phyloP scores from a whole-genome alignment of 768 basidiomycete species.

The Suillus sp. region DNA sequence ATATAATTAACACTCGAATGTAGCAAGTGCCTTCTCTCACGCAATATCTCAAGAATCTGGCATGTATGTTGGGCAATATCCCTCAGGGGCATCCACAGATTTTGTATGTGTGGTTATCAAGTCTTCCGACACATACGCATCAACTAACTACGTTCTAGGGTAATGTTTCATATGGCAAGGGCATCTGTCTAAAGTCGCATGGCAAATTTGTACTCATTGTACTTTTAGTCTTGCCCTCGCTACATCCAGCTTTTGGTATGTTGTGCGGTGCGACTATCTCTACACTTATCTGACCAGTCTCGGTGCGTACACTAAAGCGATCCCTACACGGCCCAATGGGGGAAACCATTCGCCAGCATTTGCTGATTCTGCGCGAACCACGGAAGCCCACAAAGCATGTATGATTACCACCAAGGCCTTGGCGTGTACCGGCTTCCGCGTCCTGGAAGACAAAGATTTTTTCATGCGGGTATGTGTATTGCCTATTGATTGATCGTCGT shows the following conservation, averaged over 20 bases:
- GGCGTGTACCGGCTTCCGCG: conserved; percentile 60
- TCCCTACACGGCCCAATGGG: conserved; percentile 69
- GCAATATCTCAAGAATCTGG: conserved; percentile 49
- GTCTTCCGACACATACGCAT: conserved; percentile 2
- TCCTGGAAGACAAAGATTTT: conserved; percentile 61
- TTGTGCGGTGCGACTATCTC: conserved; percentile 9
- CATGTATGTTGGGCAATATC: conserved; percentile 35
- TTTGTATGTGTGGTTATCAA: conserved; percentile 54
- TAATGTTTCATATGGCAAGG: conserved; percentile 68
- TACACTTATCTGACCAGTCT: conserved; percentile 30
- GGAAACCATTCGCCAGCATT: conserved; percentile 80
- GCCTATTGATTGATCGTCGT: background rate
- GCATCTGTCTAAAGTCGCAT: conserved; percentile 17
- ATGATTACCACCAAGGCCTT: conserved; percentile 61
- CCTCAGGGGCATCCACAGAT: conserved; percentile 69
- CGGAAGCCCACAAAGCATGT: conserved; percentile 62
- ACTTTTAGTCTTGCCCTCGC: conserved; percentile 54
- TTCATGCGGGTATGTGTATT: conserved; percentile 47
- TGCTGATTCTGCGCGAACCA: conserved; percentile 55
- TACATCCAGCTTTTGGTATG: conserved; percentile 67
- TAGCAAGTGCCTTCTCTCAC: conserved; percentile 58
- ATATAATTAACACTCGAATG: conserved; percentile 11
- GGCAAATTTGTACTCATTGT: conserved; percentile 20
- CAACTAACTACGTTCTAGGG: conserved; percentile 50
- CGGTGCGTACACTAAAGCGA: conserved; percentile 43